phyloP scores from a whole-genome alignment of 208 protist genomes.

The Angomonas desouzai region DNA sequence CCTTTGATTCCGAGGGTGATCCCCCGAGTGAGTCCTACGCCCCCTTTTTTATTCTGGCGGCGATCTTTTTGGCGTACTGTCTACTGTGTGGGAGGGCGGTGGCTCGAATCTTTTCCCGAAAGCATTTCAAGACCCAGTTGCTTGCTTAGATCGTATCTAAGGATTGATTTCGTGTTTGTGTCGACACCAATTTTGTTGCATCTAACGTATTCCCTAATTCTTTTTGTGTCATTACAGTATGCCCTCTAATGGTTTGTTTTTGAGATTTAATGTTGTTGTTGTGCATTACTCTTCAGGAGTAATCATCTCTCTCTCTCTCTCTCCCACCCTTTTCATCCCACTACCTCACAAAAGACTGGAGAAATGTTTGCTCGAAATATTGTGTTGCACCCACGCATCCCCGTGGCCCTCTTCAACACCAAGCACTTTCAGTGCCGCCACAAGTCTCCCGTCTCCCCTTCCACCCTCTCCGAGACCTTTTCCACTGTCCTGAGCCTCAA shows the following conservation, averaged over 20 bases:
- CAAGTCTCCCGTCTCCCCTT: conserved; percentile 42
- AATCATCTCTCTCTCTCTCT: background rate
- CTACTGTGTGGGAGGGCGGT: conserved; percentile 29
- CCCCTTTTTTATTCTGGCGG: conserved; percentile 65
- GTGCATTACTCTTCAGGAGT: too few relatives aligned
- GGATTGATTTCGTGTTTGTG: conserved; percentile 11
- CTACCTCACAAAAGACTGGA: conserved; percentile 15
- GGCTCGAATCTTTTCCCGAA: conserved; percentile 32
- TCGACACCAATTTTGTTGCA: conserved; percentile 5
- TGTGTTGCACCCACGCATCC: conserved; percentile 20
- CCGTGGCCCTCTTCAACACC: conserved; percentile 80
- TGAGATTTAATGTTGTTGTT: too few relatives aligned
- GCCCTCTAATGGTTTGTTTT: too few relatives aligned
- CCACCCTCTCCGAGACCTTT: conserved; percentile 33
- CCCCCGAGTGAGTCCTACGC: conserved; percentile 32
- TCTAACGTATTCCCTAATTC: conserved; percentile 6
- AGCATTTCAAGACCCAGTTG: conserved; percentile 53
- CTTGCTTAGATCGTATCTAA: conserved; percentile 29
- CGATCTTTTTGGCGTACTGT: conserved; percentile 41
- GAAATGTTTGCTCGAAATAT: conserved; percentile 11
- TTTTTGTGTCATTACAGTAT: too few relatives aligned
- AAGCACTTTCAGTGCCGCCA: conserved; percentile 69
- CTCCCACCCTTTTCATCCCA: background rate
- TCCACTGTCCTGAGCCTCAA: conserved; percentile 31
- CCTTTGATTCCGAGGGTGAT: conserved; percentile 53